phyloP scores from a whole-genome alignment of 2,329 filamentous ascomycete genomes.

The Penicillium olsonii region DNA sequence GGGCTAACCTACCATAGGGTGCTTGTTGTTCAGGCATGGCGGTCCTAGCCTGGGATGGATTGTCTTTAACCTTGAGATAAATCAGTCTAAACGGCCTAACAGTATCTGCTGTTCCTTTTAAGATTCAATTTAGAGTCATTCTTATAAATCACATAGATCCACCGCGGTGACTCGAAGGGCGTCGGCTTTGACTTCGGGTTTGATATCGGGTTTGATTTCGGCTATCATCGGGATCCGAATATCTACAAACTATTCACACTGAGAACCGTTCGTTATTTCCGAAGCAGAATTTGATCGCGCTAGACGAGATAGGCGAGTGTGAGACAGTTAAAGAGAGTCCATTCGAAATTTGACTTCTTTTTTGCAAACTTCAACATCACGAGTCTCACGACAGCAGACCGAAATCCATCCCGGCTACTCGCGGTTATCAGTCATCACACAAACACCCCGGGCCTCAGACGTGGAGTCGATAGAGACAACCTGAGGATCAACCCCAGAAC shows the following conservation, averaged over 20 bases:
- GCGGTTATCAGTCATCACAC: slow-evolving; percentile 4
- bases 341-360: too few relatives aligned
- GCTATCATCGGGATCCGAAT: slow-evolving; percentile 1
- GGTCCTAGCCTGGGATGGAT: neutral
- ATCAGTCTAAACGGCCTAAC: too few relatives aligned
- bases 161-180: neutral
- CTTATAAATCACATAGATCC: neutral
- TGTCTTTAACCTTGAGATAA: too few relatives aligned
- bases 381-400: neutral
- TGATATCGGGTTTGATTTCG: neutral
- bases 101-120: too few relatives aligned
- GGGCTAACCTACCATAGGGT: neutral
- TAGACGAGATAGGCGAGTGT: neutral
- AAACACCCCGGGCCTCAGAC: neutral
- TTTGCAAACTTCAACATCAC: neutral
- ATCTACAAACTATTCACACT: neutral
- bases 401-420: slow-evolving; percentile 3
- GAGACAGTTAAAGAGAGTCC: too few relatives aligned
- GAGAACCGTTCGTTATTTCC: neutral
- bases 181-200: neutral
- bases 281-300: neutral
- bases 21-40: neutral
- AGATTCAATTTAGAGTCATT: neutral
- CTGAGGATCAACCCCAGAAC: too few relatives aligned
- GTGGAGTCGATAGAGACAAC: neutral